Conservation (phyloP, 1,284 basidiomycete species). For the Cerrena zonata region DNA sequence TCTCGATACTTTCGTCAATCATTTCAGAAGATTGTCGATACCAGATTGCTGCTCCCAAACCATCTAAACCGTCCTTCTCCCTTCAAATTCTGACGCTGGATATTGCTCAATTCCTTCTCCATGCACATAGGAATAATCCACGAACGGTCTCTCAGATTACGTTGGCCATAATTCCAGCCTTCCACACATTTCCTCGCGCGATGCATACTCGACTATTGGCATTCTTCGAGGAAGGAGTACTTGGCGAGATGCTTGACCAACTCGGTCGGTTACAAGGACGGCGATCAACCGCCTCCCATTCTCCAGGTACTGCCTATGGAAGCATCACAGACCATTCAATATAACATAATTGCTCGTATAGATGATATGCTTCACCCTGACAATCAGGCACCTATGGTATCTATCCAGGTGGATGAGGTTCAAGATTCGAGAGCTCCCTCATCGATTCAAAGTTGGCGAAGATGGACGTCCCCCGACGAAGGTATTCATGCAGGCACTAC, state of each 20-base stretch:
- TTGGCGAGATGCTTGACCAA: slow-evolving; percentile 45
- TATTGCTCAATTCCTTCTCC: slow-evolving; percentile 54
- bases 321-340: background rate
- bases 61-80: slow-evolving; percentile 57
- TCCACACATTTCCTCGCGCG: slow-evolving; percentile 52
- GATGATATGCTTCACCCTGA: background rate
- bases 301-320: background rate
- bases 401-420: slow-evolving; percentile 56
- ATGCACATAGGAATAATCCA: slow-evolving; percentile 47
- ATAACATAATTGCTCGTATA: background rate
- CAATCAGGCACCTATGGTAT: slow-evolving; percentile 37
- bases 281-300: background rate
- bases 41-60: slow-evolving; percentile 47
- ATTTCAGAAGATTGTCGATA: slow-evolving; percentile 66
- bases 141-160: slow-evolving; percentile 52
- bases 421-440: slow-evolving; percentile 25
- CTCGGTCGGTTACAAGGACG: slow-evolving; percentile 33
- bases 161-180: slow-evolving; percentile 61
- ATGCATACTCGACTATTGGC: slow-evolving; percentile 54
- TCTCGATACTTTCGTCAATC: slow-evolving; percentile 57
- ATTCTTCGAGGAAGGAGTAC: slow-evolving; percentile 58
- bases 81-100: slow-evolving; percentile 60
- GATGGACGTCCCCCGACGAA: slow-evolving; percentile 24
- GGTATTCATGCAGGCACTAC: slow-evolving; percentile 48
- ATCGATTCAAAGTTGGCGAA: slow-evolving; percentile 24